A percentile compares a stretch with the other conserved stretches of the same genome.
phyloP scores from a whole-genome alignment of 371 early-diverging fungal genomes.

The Rhizopus microsporus region DNA sequence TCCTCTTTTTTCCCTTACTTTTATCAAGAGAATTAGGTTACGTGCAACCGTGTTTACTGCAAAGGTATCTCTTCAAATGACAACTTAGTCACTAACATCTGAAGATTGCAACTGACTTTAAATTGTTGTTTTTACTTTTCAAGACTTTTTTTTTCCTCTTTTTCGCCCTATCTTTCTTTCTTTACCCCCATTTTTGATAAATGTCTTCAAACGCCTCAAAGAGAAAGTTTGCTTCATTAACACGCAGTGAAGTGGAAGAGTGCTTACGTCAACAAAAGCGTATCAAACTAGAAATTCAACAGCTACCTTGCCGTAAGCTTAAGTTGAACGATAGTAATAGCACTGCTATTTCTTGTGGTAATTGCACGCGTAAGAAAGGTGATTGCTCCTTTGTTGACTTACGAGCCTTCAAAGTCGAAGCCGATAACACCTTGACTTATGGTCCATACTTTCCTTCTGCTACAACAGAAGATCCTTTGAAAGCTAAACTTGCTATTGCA shows the following conservation, averaged over 20 bases:
- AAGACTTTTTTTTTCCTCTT: too few relatives aligned
- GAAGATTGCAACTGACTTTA: too few relatives aligned
- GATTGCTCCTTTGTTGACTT: background rate
- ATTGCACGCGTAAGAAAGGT: background rate
- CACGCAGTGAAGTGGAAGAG: background rate
- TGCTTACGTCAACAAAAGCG: background rate
- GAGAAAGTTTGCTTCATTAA: background rate
- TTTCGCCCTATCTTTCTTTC: too few relatives aligned
- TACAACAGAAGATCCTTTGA: background rate
- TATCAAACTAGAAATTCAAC: slow-evolving; percentile 2
- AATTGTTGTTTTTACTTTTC: too few relatives aligned
- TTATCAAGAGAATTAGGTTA: too few relatives aligned
- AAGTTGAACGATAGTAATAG: background rate
- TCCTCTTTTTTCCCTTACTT: too few relatives aligned
- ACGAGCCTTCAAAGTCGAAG: background rate
- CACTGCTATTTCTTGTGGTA: background rate
- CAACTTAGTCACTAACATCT: too few relatives aligned
- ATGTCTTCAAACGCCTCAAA: background rate
- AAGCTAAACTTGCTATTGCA: background rate
- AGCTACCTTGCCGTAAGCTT: background rate
- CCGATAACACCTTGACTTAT: background rate
- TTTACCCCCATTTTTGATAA: too few relatives aligned
- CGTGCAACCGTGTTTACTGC: too few relatives aligned
- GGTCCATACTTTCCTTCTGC: slow-evolving; percentile 7
- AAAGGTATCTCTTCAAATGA: too few relatives aligned